Evolutionary conservation across 2,329 filamentous ascomycete genomes (phyloP), one percentile per base, ranked within the genome.

Genomic region (Fusarium begoniae): DNA sequence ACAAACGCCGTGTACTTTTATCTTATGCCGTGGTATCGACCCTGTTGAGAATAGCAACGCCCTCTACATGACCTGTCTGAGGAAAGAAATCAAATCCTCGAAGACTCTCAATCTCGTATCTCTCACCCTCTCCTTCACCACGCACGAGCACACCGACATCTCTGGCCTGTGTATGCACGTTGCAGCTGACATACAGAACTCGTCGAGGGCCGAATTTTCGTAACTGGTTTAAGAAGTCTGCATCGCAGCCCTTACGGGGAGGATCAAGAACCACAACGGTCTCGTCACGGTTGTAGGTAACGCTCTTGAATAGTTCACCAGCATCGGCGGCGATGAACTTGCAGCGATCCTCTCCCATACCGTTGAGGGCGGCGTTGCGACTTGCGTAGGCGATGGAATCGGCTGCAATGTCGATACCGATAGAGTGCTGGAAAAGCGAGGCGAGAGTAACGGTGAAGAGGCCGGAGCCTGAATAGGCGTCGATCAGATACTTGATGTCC

Each of bases 1-100:
- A 60, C 54, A 62, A 74, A 62, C 69, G 66, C 68, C 67, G 57
- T 66, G 45, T 57, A 51, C 55, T 30, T 62, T 24, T 58, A 50
- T 45, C 37, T 62, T 69, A 74, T 63, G 64, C 70, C 58, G 71
- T 69, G 62, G 60, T 68, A 66, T 80, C 88, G 20, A 89, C 85
- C 72, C 89, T 84, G 74, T 89, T 92, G 76, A 93, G 80, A 40
- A 92, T 88, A 9, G 90, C 90, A 45, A 92, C 90, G 51, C 91
- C 90, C 80, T 93, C 91, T 1, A 93, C 91, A 78, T 93, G 91
- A 3, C 89, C 87, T 26, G 91, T 93, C 83, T 98, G 96, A 18
- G 96, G 96, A 83, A 99, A 99, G 83, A 99, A 98, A 81, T 99
- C 96, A 80, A 98, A 98, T 0, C 96, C 96, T 54, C 93, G 88